Evolutionary conservation across 106 monocot genomes (phyloP), one percentile per base, ranked within the genome.

Genomic region (Amphibolis antarctica): DNA sequence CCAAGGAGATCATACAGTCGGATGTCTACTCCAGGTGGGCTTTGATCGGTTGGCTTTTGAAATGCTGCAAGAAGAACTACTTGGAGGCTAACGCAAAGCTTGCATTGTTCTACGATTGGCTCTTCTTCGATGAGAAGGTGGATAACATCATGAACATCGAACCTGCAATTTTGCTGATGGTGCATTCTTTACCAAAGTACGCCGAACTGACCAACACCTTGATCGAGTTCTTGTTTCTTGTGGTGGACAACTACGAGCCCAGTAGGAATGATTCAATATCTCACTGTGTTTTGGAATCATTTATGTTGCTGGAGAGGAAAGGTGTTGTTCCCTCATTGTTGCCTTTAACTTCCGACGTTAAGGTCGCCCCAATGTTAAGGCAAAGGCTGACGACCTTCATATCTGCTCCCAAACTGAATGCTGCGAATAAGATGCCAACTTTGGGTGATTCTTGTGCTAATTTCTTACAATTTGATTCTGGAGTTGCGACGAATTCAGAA

Each of bases 81-180:
- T 57, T 83, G 3, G 74, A 68, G 61, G 87, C 90, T 0, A 91
- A 85, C 74, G 85, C 74, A 25, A 91, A 98, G 77, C 78, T 98
- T 30, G 84, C 85, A 13, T 55, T 98, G 78, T 91, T 98, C 51
- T 98, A 86, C 61, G 94, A 96, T 65, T 96, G 94, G 89, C 52
- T 89, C 66, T 98, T 98, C 29, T 96, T 84, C 31, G 78, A 86
- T 47, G 80, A 82, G 46, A 68, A 26, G 12, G 46, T 73, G 5
- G 82, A 82, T 58, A 76, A 58, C 52, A 73, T 86, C 25, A 89
- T 86, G 89, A 84, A 89, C 44, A 76, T 96, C 36, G 90, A 98
- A 64, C 96, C 86, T 64, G 96, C 84, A 22, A 85, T 91, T 53
- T 74, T 85, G 57, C 54, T 98, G 76, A 90, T 91, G 67, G 72